Conservation (phyloP, 2,329 filamentous ascomycete genomes). For the Colletotrichum lupini region DNA sequence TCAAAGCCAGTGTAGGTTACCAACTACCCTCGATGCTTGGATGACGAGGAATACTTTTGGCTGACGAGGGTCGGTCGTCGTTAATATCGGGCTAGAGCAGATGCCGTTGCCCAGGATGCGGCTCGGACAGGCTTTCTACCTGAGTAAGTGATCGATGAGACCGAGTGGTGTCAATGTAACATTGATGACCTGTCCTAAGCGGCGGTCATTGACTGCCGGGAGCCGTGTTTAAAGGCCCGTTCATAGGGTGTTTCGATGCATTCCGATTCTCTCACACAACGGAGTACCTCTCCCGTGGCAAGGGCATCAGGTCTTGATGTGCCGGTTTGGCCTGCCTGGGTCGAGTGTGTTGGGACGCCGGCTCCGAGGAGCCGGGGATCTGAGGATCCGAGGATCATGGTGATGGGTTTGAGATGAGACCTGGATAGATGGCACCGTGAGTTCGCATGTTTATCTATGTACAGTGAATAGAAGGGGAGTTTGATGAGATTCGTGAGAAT, state of each 20-base stretch:
- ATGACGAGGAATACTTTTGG: too few relatives aligned
- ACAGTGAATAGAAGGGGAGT: too few relatives aligned
- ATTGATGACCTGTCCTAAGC: neutral
- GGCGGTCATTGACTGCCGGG: neutral
- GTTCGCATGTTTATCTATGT: too few relatives aligned
- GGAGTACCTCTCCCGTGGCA: neutral
- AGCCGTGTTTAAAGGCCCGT: neutral
- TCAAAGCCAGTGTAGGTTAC: neutral
- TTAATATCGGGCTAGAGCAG: too few relatives aligned
- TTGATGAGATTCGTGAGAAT: neutral
- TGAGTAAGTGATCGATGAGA: too few relatives aligned
- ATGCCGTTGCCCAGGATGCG: too few relatives aligned
- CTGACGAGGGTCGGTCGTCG: too few relatives aligned
- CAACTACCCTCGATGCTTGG: too few relatives aligned
- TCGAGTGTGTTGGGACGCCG: neutral
- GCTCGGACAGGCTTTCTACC: too few relatives aligned
- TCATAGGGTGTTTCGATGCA: neutral
- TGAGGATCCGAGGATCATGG: neutral
- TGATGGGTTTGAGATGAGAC: neutral
- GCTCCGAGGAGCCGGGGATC: too few relatives aligned
- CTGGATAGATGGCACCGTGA: neutral
- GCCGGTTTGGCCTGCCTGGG: neutral
- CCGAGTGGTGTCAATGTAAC: neutral
- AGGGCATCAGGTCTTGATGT: neutral
- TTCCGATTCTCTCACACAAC: neutral